Base-by-base conservation (phyloP, 306 rosid genomes). In the Canavalia gladiata region DNA sequence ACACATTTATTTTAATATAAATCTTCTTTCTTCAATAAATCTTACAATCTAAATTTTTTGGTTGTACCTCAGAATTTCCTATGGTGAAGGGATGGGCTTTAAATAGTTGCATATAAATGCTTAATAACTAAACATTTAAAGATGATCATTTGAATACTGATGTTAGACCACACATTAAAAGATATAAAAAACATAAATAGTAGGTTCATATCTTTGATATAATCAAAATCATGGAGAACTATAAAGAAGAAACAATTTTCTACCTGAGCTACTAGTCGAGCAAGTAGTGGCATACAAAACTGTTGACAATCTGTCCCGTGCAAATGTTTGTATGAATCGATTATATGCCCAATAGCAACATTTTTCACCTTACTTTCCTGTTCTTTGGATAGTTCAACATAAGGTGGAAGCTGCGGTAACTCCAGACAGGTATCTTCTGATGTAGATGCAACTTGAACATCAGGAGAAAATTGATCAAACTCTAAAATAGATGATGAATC, bases 191-290 rank as follows among this genome's bases (percentile, higher is more conserved):
- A 18, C 4, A 18, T 11, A 59, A 57, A 65, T 4, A 49, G 50
- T n/a, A 73, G 4, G 2, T 18, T 52, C 54, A 45, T 49, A 63
- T 51, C 66, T 66, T 80, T 51, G 49, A 56, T 60, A 69, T 35
- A 60, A 59, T 65, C 41, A 57, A 77, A 64, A 58, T 45, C 57
- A 35, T 8, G 43, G 25, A 82, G 63, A 60, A 41, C 13, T 51
- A 51, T 13, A 62, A 76, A 11, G 52, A 13, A 46, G 5, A 52
- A 82, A 80, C 52, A 76, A 49, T 58, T 34, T 73, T 75, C 65
- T 77, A 95, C 99, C 98, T 95, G 99, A 77, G 98, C 99, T 79
- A 90, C 93, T 87, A 95, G 86, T 73, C 97, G 92, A 77, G 98
- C 92, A 75, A 95, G 95, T 81, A 95, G 88, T 68, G 92, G 90